Evolutionary conservation across 805 yeast species (phyloP).

Genomic region (Metschnikowia continentalis): DNA sequence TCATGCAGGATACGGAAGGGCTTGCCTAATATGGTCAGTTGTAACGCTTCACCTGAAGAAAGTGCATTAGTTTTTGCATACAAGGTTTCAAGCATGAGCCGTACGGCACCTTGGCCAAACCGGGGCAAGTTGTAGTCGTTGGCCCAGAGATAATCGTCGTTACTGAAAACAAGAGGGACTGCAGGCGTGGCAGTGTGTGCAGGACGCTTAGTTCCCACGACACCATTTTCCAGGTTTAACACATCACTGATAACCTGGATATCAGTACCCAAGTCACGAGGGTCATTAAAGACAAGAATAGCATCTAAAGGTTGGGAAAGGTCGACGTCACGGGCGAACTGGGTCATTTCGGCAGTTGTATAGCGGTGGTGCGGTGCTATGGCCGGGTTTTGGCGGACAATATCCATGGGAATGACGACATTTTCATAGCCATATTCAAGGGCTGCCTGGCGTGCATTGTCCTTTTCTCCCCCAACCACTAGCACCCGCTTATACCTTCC

Average conservation of each 20-base stretch:
- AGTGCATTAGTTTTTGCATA: constrained; percentile 54
- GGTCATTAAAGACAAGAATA: constrained; percentile 79
- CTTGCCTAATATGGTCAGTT: constrained; percentile 68
- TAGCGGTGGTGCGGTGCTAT: constrained; percentile 69
- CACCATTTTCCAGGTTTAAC: constrained; percentile 59
- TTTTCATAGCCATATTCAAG: constrained; percentile 70
- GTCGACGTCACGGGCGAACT: constrained; percentile 34
- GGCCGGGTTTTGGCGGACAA: constrained; percentile 52
- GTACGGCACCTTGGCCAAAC: constrained; percentile 88
- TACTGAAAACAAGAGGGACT: constrained; percentile 74
- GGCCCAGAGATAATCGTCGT: constrained; percentile 85
- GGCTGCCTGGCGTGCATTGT: constrained; percentile 70
- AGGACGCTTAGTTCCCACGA: constrained; percentile 55
- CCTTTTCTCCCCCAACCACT: constrained; percentile 79
- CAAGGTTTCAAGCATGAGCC: constrained; percentile 57
- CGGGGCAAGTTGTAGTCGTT: constrained; percentile 74
- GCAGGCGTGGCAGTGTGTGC: constrained; percentile 37
- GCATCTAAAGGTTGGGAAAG: constrained; percentile 57
- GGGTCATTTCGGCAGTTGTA: constrained; percentile 40
- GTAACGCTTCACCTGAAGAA: constrained; percentile 28
- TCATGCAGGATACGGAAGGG: constrained; percentile 78
- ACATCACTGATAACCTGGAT: constrained; percentile 72
- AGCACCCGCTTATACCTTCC: constrained; percentile 54
- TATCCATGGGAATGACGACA: constrained; percentile 70
- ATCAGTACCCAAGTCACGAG: constrained; percentile 85